Evolutionary conservation across 2,329 filamentous ascomycete genomes (phyloP).

Genomic region (Colletotrichum horii): DNA sequence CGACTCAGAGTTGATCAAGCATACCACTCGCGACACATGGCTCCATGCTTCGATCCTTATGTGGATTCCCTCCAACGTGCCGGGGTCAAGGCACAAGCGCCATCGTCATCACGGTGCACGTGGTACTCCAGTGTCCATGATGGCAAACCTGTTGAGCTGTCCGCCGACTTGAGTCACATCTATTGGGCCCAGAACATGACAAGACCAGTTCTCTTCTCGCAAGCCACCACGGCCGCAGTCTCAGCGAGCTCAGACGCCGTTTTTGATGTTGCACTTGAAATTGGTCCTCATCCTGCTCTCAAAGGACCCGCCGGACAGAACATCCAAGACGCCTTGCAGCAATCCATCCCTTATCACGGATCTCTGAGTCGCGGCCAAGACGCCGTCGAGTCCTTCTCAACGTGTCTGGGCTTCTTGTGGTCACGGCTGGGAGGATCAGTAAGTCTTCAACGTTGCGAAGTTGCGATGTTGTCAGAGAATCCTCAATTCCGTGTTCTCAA

Average conservation of each 20-base stretch:
- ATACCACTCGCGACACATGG: slow-evolving; percentile 36
- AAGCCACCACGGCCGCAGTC: slow-evolving; percentile 14
- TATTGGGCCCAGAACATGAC: slow-evolving; percentile 35
- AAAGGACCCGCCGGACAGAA: slow-evolving; percentile 41
- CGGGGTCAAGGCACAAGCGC: slow-evolving; percentile 24
- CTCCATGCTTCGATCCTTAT: not conserved
- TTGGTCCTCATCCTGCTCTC: slow-evolving; percentile 44
- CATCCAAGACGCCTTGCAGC: not conserved
- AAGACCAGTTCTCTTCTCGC: slow-evolving; percentile 29
- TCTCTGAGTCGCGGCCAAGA: slow-evolving; percentile 22
- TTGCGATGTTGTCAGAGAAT: not conserved
- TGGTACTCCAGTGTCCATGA: not conserved
- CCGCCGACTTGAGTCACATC: slow-evolving; percentile 35
- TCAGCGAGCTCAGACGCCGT: not conserved
- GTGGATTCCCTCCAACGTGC: not conserved
- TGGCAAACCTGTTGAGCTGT: slow-evolving; percentile 25
- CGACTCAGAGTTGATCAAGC: slow-evolving; percentile 29
- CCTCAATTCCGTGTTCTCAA: not conserved
- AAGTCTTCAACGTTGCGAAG: not conserved
- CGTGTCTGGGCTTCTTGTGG: slow-evolving; percentile 20
- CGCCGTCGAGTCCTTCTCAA: slow-evolving; percentile 24
- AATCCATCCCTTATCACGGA: slow-evolving; percentile 27
- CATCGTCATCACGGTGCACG: slow-evolving; percentile 18
- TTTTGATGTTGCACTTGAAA: slow-evolving; percentile 28
- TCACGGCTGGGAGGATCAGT: slow-evolving; percentile 20